Base-by-base conservation (phyloP, 805 yeast genomes). In the Starmerella stellata region DNA sequence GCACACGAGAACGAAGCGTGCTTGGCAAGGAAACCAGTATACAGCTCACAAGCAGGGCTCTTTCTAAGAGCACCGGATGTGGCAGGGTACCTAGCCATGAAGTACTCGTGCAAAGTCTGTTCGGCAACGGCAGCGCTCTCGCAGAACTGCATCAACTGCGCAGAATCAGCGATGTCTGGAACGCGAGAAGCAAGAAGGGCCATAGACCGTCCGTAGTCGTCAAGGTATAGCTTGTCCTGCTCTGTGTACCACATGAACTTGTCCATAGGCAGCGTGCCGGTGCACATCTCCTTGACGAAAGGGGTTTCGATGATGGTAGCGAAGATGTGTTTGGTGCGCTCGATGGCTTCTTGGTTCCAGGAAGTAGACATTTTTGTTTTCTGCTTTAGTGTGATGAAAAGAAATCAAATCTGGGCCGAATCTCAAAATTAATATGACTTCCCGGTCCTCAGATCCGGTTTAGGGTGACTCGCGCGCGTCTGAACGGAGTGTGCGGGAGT, bases 301-400 rank as follows among this genome's bases (percentile, higher is more conserved):
- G 40, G 43, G 13, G 30, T 28, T 9, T 37, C 36, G 21, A 47
- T 40, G n/a, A 45, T 44, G 29, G 35, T 21, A 4, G 18, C 21
- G 39, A 40, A 46, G 18, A 46, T 38, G 20, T 18, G 27, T 30
- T 40, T 47, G 19, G 37, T 39, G 4, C 40, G 44, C 17, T 35
- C 27, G 49, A 49, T 46, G 2, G 49, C 50, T 11, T 42, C 49
- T 23, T 43, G 43, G 19, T 42, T 40, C 50, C 50, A 46, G 5
- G 38, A 17, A 13, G 27, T n/a, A n/a, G n/a, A n/a, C n/a, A n/a
- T n/a, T n/a, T n/a, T n/a, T n/a, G n/a, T n/a, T n/a, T n/a, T n/a
- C n/a, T n/a, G n/a, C n/a, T n/a, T n/a, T n/a, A n/a, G n/a, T n/a
- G n/a, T n/a, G n/a, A n/a, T n/a, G n/a, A n/a, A n/a, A n/a, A n/a